Conservation (phyloP, 2,329 filamentous ascomycete species). For the Sclerotinia borealis region DNA sequence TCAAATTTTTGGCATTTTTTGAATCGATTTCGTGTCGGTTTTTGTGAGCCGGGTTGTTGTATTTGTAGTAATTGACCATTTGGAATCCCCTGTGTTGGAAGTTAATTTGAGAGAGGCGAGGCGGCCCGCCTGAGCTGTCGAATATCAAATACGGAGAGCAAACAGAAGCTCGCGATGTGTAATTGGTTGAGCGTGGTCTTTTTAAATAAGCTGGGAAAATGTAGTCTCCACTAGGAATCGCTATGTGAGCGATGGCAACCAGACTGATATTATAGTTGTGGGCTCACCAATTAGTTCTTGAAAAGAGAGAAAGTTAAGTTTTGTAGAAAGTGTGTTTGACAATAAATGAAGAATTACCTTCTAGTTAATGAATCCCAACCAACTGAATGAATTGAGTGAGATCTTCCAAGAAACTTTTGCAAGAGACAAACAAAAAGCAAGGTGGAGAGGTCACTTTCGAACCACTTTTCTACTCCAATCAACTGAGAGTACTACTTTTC, state of each 20-base stretch:
- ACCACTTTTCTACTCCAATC: neutral
- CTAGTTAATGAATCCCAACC: too few relatives aligned
- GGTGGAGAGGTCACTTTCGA: neutral
- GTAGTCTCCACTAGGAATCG: neutral
- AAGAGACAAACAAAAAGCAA: too few relatives aligned
- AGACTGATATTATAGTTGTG: neutral
- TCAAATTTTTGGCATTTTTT: neutral
- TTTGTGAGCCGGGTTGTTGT: neutral
- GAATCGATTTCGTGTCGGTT: neutral
- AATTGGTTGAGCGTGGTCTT: neutral
- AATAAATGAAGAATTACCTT: too few relatives aligned
- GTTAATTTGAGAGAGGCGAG: neutral
- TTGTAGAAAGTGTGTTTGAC: too few relatives aligned
- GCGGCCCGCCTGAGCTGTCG: neutral
- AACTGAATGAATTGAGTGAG: too few relatives aligned
- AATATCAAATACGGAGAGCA: neutral
- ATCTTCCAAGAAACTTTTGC: too few relatives aligned
- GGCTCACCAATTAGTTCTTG: too few relatives aligned
- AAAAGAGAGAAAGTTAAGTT: too few relatives aligned
- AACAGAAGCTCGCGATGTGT: neutral
- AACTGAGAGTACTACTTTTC: too few relatives aligned
- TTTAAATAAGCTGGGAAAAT: neutral
- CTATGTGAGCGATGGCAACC: neutral
- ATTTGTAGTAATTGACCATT: neutral
- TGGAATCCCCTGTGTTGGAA: neutral